Conservation (phyloP, 163 green algal genomes). For the Scenedesmus sp. region DNA sequence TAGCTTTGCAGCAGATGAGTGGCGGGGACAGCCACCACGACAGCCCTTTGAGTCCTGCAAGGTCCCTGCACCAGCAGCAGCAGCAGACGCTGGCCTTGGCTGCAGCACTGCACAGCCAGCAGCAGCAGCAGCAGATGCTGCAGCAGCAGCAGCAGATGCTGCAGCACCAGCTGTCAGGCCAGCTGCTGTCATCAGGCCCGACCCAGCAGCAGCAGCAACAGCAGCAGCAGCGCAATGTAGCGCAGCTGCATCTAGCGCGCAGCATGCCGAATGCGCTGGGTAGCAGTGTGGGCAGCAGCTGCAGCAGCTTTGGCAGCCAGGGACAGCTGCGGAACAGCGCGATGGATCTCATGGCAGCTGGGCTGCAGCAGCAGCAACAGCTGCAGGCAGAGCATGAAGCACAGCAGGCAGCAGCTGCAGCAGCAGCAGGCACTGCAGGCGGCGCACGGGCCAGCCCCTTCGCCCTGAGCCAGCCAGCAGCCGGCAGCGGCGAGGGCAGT, state of each 20-base stretch:
- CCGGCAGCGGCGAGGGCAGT: neutral
- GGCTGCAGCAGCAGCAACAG: neutral
- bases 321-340: neutral
- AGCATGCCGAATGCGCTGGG: conserved; percentile 18
- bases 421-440: neutral
- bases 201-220: neutral
- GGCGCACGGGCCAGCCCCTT: neutral
- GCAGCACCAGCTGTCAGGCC: conserved; percentile 31
- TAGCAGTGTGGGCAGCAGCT: neutral
- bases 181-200: neutral
- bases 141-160: neutral
- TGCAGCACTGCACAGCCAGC: conserved; percentile 11
- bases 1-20: conserved; percentile 19
- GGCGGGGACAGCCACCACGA: neutral
- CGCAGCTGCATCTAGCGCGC: conserved; percentile 13
- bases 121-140: too few species aligned
- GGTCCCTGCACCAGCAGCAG: conserved; percentile 6
- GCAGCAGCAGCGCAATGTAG: neutral
- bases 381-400: neutral
- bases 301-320: conserved; percentile 10
- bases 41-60: neutral
- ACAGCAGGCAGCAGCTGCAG: neutral
- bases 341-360: neutral
- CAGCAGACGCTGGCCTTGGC: conserved; percentile 11
- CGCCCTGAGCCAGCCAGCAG: neutral